These are phyloP conservation scores for Panus rudis DNA, from an alignment of 768 basidiomycete species.

Conservation along the genomic window DNA sequence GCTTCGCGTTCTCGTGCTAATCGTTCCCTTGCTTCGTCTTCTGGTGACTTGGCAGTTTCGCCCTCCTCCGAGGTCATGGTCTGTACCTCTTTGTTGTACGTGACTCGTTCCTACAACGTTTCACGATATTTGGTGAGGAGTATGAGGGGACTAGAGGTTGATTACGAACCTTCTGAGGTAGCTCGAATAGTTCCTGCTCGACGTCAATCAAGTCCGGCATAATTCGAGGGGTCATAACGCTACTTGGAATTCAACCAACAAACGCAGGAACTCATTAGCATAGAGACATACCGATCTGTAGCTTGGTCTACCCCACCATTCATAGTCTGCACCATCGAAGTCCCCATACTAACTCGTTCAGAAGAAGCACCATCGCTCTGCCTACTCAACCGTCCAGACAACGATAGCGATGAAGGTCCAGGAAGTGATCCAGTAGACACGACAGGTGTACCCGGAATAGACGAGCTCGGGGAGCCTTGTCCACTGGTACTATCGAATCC, in stretches of 20 bases:
- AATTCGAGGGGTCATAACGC: slow-evolving; percentile 56
- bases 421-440: slow-evolving; percentile 30
- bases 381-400: slow-evolving; percentile 61
- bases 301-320: slow-evolving; percentile 61
- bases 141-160: background rate
- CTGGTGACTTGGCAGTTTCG: slow-evolving; percentile 36
- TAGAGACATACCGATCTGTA: slow-evolving; percentile 51
- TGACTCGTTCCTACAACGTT: slow-evolving; percentile 58
- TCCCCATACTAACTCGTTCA: slow-evolving; percentile 36
- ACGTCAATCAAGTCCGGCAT: slow-evolving; percentile 81
- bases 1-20: slow-evolving; percentile 55
- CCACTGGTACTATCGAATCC: slow-evolving; percentile 50
- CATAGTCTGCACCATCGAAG: slow-evolving; percentile 38
- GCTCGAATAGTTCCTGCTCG: slow-evolving; percentile 84
- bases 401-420: slow-evolving; percentile 30
- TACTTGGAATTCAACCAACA: slow-evolving; percentile 18
- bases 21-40: slow-evolving; percentile 72
- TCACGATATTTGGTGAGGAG: background rate
- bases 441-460: slow-evolving; percentile 65
- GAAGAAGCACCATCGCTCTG: slow-evolving; percentile 63
- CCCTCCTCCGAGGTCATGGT: slow-evolving; percentile 62
- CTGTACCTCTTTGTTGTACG: slow-evolving; percentile 82
- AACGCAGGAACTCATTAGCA: background rate
- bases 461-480: slow-evolving; percentile 65
- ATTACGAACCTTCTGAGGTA: slow-evolving; percentile 70